Evolutionary conservation across 169 alveolate species (phyloP).

Genomic region (Plasmodium chabaudi): DNA sequence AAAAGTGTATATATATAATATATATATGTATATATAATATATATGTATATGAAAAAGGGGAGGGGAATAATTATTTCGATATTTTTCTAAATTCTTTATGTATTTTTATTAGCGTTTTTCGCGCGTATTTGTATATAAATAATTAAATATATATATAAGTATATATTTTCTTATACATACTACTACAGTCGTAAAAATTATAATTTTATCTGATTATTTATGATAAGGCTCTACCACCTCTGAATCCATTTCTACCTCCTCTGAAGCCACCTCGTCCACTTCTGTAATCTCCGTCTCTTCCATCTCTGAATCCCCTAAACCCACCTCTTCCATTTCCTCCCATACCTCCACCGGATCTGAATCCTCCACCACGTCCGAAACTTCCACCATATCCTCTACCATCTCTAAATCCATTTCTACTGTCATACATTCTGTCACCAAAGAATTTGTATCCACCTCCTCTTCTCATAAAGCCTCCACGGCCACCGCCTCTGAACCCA

Average conservation of each 20-base stretch:
- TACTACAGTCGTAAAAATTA: not conserved
- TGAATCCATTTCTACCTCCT: constrained; percentile 76
- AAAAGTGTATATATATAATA: no score
- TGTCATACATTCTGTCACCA: constrained; percentile 72
- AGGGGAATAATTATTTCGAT: no score
- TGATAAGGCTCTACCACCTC: constrained; percentile 61
- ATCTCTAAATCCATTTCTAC: constrained; percentile 73
- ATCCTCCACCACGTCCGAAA: constrained; percentile 60
- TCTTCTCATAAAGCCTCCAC: constrained; percentile 67
- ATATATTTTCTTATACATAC: not conserved
- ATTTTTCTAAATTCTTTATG: no score
- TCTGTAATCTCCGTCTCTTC: constrained; percentile 73
- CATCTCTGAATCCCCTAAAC: constrained; percentile 77
- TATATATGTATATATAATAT: no score
- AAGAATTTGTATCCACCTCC: constrained; percentile 72
- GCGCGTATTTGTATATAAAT: no score
- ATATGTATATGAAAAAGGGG: no score
- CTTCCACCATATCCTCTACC: constrained; percentile 78
- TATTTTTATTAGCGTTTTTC: no score
- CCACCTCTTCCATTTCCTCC: constrained; percentile 79
- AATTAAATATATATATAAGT: not conserved
- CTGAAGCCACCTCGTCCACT: constrained; percentile 77
- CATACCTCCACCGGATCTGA: constrained; percentile 56
- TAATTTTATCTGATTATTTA: constrained; percentile 11
- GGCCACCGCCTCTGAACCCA: constrained; percentile 78